Conservation (phyloP, 1,284 basidiomycete species). For the Schizophyllum amplum region DNA sequence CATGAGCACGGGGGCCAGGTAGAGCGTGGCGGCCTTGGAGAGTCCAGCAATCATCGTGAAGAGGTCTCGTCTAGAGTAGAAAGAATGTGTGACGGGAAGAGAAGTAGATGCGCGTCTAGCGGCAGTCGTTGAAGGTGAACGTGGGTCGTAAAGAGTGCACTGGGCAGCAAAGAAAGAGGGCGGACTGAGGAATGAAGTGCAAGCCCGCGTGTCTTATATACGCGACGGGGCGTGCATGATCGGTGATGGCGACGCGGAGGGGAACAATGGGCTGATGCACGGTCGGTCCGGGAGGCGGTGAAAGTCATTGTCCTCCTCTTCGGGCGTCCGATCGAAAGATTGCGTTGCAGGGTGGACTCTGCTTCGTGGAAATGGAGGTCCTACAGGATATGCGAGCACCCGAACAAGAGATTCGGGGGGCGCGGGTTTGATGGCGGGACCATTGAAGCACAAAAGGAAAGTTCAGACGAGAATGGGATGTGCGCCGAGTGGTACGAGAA, state of each 20-base stretch:
- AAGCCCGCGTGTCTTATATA: background rate
- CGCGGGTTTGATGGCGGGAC: background rate
- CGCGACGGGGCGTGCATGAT: background rate
- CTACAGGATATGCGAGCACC: too few relatives aligned
- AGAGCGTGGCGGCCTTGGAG: conserved; percentile 61
- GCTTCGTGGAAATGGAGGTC: background rate
- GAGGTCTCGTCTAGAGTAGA: conserved; percentile 5
- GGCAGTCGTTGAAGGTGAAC: conserved; percentile 12
- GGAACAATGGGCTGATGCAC: background rate
- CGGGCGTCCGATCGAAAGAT: background rate
- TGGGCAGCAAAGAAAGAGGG: conserved; percentile 2
- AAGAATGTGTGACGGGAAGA: conserved; percentile 8
- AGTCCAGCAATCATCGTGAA: conserved; percentile 59
- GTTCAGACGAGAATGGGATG: background rate
- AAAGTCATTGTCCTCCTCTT: background rate
- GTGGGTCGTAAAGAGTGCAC: conserved; percentile 5
- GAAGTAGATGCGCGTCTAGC: conserved; percentile 24
- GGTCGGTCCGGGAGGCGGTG: background rate
- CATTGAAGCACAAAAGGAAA: background rate
- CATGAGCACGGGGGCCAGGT: conserved; percentile 59
- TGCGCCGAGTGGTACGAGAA: background rate
- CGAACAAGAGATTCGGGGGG: background rate
- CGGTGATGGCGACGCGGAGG: background rate
- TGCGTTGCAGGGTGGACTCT: background rate
- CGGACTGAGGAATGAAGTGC: background rate